phyloP scores from a whole-genome alignment of 139 green algal species.

The Tetraselmis chui region DNA sequence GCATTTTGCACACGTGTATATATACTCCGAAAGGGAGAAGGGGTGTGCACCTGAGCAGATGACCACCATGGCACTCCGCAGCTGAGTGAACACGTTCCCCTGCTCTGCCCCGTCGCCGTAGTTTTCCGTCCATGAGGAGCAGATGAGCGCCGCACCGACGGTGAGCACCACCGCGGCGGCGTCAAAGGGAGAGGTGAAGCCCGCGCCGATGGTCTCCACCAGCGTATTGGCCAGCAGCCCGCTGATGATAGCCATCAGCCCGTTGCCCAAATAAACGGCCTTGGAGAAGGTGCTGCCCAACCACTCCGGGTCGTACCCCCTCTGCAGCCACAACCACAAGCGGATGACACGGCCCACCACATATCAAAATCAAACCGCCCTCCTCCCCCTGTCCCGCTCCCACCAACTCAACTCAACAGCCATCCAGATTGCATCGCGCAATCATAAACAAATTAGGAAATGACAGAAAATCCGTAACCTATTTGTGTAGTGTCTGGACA shows the following conservation, averaged over 20 bases:
- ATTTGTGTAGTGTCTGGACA: no score
- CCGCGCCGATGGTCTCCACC: slow-evolving; percentile 65
- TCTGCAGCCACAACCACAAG: no score
- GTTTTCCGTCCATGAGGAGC: slow-evolving; percentile 87
- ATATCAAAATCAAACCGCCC: no score
- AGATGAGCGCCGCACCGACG: slow-evolving; percentile 68
- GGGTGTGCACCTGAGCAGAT: slow-evolving; percentile 25
- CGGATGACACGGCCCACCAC: no score
- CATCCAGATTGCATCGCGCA: no score
- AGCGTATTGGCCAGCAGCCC: slow-evolving; percentile 85
- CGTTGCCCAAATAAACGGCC: slow-evolving; percentile 95
- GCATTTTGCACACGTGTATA: no score
- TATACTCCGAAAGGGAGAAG: no score
- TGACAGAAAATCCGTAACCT: no score
- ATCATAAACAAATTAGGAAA: no score
- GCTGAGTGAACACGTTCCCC: slow-evolving; percentile 19
- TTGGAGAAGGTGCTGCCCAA: slow-evolving; percentile 81
- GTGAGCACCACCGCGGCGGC: slow-evolving; percentile 73
- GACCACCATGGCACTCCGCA: slow-evolving; percentile 17
- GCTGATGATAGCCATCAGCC: slow-evolving; percentile 83
- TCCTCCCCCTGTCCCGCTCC: no score
- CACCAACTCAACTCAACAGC: no score
- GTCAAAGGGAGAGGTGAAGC: slow-evolving; percentile 93
- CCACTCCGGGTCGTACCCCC: slow-evolving; percentile 71
- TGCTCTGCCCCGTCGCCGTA: slow-evolving; percentile 63